Percentiles rank a stretch among this genome's conserved stretches.
These are phyloP conservation scores for Avena atlantica DNA, from an alignment of 176 grass and related monocot species.

Conservation along the genomic window DNA sequence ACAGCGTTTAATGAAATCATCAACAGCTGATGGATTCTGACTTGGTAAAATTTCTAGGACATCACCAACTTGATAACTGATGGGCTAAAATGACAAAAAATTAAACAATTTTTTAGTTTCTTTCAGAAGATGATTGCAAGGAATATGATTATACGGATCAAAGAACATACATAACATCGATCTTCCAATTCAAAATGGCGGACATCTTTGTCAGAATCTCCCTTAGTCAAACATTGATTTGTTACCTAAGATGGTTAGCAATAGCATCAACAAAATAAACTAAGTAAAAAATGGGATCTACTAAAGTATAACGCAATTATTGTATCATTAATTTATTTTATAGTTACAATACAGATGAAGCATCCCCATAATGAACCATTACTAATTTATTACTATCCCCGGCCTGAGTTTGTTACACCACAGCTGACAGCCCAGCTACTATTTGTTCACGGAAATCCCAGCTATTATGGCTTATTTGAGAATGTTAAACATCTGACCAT, in stretches of 20 bases:
- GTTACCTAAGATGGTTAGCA: conserved; percentile 45
- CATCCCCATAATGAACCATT: neutral
- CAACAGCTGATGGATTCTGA: conserved; percentile 71
- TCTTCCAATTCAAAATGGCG: conserved; percentile 79
- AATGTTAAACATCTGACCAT: neutral
- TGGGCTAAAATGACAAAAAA: conserved; percentile 47
- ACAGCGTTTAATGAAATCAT: conserved; percentile 77
- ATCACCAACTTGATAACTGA: conserved; percentile 77
- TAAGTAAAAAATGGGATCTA: neutral
- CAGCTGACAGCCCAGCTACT: neutral
- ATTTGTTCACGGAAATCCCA: neutral
- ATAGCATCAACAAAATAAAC: conserved; percentile 18
- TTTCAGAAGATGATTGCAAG: conserved; percentile 15
- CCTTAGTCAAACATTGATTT: conserved; percentile 60
- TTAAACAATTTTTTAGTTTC: neutral
- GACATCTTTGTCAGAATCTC: conserved; percentile 70
- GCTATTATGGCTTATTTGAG: neutral
- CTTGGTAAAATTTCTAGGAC: conserved; percentile 71
- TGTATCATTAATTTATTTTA: neutral
- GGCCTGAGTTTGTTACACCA: neutral
- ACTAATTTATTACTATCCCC: neutral
- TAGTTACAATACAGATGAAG: neutral
- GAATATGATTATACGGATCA: conserved; percentile 17
- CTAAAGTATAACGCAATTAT: neutral
- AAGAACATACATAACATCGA: conserved; percentile 61